A percentile compares a stretch with the other conserved stretches of the same genome.
These are phyloP conservation scores for Pholiota conissans DNA, from an alignment of 768 basidiomycete genomes.

Conservation along the genomic window DNA sequence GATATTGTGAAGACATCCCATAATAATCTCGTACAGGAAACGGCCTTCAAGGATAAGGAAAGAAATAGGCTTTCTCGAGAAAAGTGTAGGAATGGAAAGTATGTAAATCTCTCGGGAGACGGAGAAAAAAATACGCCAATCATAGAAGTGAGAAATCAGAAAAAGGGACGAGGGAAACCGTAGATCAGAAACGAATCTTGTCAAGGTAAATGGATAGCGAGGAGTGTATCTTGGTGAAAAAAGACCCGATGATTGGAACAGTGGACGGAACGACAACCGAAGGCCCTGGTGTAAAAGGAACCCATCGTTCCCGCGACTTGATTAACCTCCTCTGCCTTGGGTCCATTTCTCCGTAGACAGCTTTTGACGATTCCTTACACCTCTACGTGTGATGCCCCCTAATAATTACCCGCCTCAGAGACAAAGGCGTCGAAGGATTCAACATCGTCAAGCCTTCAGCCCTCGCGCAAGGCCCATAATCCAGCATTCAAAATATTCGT, in stretches of 20 bases:
- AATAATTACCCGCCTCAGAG: slow-evolving; percentile 7
- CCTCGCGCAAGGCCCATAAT: slow-evolving; percentile 59
- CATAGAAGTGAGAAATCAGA: slow-evolving; percentile 62
- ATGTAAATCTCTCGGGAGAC: slow-evolving; percentile 55
- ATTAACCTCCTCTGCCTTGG: slow-evolving; percentile 5
- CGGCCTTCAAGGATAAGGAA: slow-evolving; percentile 65
- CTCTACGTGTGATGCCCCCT: background rate
- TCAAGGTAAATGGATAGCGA: slow-evolving; percentile 30
- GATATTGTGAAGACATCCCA: slow-evolving; percentile 63
- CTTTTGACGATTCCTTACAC: slow-evolving; percentile 9
- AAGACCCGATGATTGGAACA: background rate
- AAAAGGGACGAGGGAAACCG: slow-evolving; percentile 55
- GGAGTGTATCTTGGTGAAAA: slow-evolving; percentile 3
- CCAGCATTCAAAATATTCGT: slow-evolving; percentile 31
- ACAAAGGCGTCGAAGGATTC: slow-evolving; percentile 21
- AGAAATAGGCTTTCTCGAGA: slow-evolving; percentile 63
- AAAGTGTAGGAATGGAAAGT: slow-evolving; percentile 45
- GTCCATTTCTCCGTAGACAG: slow-evolving; percentile 10
- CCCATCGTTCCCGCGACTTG: slow-evolving; percentile 5
- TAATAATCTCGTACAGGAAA: slow-evolving; percentile 73
- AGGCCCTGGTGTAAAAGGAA: slow-evolving; percentile 21
- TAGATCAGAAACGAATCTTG: slow-evolving; percentile 53
- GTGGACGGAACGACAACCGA: slow-evolving; percentile 9
- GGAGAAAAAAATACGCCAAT: slow-evolving; percentile 65
- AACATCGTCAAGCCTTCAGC: slow-evolving; percentile 52